Base-by-base conservation (phyloP, 2,329 filamentous ascomycete species). In the Botrytis galanthina region DNA sequence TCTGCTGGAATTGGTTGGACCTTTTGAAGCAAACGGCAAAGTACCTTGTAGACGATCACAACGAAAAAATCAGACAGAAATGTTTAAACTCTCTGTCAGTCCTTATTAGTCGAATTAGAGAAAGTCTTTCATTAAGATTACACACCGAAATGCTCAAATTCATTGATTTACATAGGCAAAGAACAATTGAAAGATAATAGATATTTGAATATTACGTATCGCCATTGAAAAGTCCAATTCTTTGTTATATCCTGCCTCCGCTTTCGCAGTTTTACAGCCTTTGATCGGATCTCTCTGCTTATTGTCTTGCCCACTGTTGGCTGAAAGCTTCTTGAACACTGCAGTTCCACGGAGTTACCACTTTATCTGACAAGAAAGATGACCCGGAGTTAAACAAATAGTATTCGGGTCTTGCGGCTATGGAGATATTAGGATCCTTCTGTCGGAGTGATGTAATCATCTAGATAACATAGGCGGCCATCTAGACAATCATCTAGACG, bases 241-340 rank as follows among this genome's bases (percentile, higher is more conserved):
- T 68, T 68, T 68, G 66, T 68, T 39, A 5, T 20, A 9, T 48
- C 37, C 29, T 35, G 8, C 35, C 64, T 54, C 64, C 64, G 46
- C 64, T 68, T 54, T 68, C 64, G 64, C 64, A 68, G 35, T 42
- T 9, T 42, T 48, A 26, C 46, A 68, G 46, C 35, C 64, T 68
- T 68, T 54, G 46, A 54, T 39, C 44, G 26, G 22, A 18, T 32
- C 18, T 32, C 35, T 42, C 35, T 68, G 46, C 46, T 29, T 54
- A 29, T 66, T 48, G 8, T n/a, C 44, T 67, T 67, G 22, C 44
- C 44, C 32, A 51, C 63, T 51, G 63, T 51, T 67, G 32, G 63
- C 22, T 67, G 63, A 39, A 48, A 2, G 60, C n/a, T 63, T 63
- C 29, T 35, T 22, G 62, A 8, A 26, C 35, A n/a, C n/a, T n/a